Base-by-base conservation (phyloP, 495 filamentous ascomycete species). In the Penicillium soppii region DNA sequence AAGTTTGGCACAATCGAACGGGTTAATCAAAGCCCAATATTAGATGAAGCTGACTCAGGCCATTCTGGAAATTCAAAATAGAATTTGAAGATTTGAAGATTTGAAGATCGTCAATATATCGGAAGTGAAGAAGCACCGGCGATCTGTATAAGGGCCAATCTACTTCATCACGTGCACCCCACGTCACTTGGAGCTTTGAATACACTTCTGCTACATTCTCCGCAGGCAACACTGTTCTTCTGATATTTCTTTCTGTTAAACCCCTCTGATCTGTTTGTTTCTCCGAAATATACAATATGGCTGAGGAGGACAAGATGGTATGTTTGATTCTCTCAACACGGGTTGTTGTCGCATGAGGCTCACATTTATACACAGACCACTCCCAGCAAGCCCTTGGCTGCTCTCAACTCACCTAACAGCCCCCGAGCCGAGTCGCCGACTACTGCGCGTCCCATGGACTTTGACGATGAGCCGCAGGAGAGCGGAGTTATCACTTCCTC, bases 401-500 rank as follows among this genome's bases (percentile, higher is more conserved):
- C 48, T 16, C 49, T 56, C 16, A 41, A 41, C 33, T 53, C 52
- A 26, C 59, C 62, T 8, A 66, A 56, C 50, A 73, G 62, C 46
- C 71, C 64, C 15, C 70, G 71, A 23, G 78, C 90, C 37, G 90
- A 95, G 68, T 95, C 91, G 15, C 89, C 90, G 7, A 92, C 89
- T 0, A 95, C 91, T 20, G 90, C 86, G 32, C 81, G 86, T 56
- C 85, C 86, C 10, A 75, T 92, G 58, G 89, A 94, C 58, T 90
- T 94, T 74, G 89, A 94, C 59, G 91, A 95, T 78, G 90, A 94
- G 56, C 73, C 83, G 39, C 84, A 87, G 62, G 89, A 92, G 53
- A 72, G 74, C 35, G 71, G 75, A 47, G 45, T 79, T 48, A 58
- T 74, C 37, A 61, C 69, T 25, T 46, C 57, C n/a, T 54, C 64